Evolutionary conservation across 2,329 filamentous ascomycete genomes (phyloP).

Genomic region (Dryadomyces quercus-mongolicae): DNA sequence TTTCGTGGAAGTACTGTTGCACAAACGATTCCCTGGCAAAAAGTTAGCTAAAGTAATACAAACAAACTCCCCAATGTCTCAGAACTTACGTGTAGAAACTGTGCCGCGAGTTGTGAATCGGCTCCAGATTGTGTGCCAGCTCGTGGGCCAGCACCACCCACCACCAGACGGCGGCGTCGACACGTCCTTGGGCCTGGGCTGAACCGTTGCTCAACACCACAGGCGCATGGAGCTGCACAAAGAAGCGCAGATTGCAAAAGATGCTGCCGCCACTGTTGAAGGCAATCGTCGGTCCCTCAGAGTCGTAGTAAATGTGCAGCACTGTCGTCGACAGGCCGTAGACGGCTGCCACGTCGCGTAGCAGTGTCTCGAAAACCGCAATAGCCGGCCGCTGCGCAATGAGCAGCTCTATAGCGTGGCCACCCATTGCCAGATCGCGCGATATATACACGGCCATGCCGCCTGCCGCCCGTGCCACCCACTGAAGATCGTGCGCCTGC

Average conservation of each 20-base stretch:
- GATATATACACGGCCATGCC: conserved; percentile 65
- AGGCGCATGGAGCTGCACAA: conserved; percentile 60
- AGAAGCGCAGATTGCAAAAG: conserved; percentile 90
- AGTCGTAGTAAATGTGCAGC: conserved; percentile 82
- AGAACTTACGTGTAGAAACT: conserved; percentile 62
- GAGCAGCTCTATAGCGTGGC: conserved; percentile 44
- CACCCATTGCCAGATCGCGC: conserved; percentile 33
- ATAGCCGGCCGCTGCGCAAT: conserved; percentile 47
- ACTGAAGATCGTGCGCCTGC: conserved; percentile 59
- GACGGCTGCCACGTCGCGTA: conserved; percentile 57
- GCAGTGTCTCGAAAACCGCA: conserved; percentile 55
- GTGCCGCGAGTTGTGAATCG: conserved; percentile 64
- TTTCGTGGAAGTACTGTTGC: conserved; percentile 61
- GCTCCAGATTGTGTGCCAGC: conserved; percentile 84
- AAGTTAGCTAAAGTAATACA: neutral
- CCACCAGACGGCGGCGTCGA: conserved; percentile 24
- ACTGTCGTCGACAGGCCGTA: conserved; percentile 59
- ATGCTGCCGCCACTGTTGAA: conserved; percentile 83
- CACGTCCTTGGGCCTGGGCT: conserved; percentile 13
- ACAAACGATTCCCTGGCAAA: conserved; percentile 57
- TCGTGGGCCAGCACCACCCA: conserved; percentile 73
- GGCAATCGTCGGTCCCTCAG: conserved; percentile 68
- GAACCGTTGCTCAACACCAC: neutral
- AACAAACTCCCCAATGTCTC: neutral
- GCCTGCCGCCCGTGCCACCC: conserved; percentile 56